Percentiles rank a stretch among this genome's conserved stretches.
These are phyloP conservation scores for Kalmanozyma brasiliensis DNA, from an alignment of 1,284 basidiomycete species.

Conservation along the genomic window DNA sequence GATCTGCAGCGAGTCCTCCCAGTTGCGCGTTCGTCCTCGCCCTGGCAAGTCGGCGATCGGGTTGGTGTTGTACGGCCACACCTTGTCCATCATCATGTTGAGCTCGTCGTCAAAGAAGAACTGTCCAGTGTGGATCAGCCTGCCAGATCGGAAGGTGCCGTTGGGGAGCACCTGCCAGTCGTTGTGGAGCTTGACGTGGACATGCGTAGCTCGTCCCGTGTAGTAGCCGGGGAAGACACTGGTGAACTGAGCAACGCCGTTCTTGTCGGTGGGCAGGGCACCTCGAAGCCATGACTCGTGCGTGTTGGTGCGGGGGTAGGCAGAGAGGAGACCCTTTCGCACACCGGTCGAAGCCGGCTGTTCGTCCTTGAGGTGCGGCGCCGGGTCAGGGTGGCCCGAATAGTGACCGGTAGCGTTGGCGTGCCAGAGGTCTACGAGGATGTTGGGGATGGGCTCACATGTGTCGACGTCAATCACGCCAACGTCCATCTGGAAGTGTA, in stretches of 20 bases:
- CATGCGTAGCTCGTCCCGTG: slow-evolving; percentile 71
- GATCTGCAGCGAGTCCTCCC: slow-evolving; percentile 70
- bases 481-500: slow-evolving; percentile 74
- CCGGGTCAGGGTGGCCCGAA: slow-evolving; percentile 70
- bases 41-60: slow-evolving; percentile 65
- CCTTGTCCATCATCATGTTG: slow-evolving; percentile 70
- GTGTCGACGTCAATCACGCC: slow-evolving; percentile 80
- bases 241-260: slow-evolving; percentile 76
- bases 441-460: slow-evolving; percentile 76
- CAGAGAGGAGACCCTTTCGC: slow-evolving; percentile 68
- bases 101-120: slow-evolving; percentile 76
- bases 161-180: slow-evolving; percentile 69
- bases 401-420: slow-evolving; percentile 68
- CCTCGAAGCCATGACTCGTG: slow-evolving; percentile 74
- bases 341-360: slow-evolving; percentile 64
- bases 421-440: slow-evolving; percentile 79
- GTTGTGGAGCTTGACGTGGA: slow-evolving; percentile 68
- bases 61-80: slow-evolving; percentile 69
- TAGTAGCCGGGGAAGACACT: slow-evolving; percentile 77
- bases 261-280: slow-evolving; percentile 76
- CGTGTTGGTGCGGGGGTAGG: slow-evolving; percentile 69
- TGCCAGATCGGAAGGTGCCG: slow-evolving; percentile 70
- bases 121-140: slow-evolving; percentile 73
- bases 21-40: slow-evolving; percentile 70
- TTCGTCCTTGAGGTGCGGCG: slow-evolving; percentile 67